Evolutionary conservation across 228 moss, liverwort and hornwort species (phyloP), one percentile per base, ranked within the genome.

Genomic region (Sphagnum magellanicum): DNA sequence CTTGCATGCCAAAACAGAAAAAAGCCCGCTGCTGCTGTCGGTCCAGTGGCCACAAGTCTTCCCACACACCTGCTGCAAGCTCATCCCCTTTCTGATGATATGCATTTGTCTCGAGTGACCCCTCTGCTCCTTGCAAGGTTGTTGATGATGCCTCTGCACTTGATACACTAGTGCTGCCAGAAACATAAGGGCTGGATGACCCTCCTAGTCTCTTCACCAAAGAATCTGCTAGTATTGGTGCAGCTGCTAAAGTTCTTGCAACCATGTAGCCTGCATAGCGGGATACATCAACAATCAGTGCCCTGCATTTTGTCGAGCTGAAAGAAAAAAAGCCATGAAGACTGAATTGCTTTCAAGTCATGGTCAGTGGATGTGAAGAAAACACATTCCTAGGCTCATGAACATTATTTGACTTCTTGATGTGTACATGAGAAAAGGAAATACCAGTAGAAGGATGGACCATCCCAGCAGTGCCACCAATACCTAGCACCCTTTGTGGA

Each of bases 1-100:
- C 98, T 68, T 98, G 92, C 98, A 98, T 98, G 70, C 98, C 98
- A 70, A 98, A 98, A 70, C 98, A 98, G 80, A 98, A 98, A 69
- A 98, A 98, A 1, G 92, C 98, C 62, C 98, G 85, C 63, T 98
- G 98, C 49, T 79, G 87, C 72, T 86, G 90, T 73, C 98, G 85
- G 4, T 94, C 79, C 71, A 89, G 61, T 49, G 98, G 98, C 98
- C 98, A 98, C 70, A 98, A 68, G 77, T 94, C 94, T 66, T 84
- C 98, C 98, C 98, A 98, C 49, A 98, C 93, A 17, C 92, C 89
- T 1, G 90, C 94, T 63, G 92, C 84, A 47, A 98, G 70, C n/a
- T 90, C 79, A 68, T 98, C 98, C 48, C 90, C 89, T 69, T 63
- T 75, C n/a, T 65, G 73, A 73, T 75, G 74, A 58, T 69, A 65